Evolutionary conservation across 176 grass and related monocot genomes (phyloP).

Genomic region (Aegilops umbellulata): DNA sequence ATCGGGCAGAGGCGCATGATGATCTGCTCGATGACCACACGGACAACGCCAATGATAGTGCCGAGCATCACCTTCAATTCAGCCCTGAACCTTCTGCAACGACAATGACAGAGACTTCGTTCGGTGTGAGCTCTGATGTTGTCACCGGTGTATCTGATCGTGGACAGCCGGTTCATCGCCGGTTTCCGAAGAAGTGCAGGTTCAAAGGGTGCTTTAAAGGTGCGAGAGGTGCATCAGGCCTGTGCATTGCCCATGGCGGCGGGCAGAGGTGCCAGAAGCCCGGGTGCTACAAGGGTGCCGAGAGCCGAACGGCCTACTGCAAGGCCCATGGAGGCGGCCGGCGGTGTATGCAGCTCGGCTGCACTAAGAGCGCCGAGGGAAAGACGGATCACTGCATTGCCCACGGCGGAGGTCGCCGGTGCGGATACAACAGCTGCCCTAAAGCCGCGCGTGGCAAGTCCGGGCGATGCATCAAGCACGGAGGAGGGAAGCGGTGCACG

Average conservation of each 20-base stretch:
- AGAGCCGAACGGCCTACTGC: constrained; percentile 68
- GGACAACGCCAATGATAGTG: background rate
- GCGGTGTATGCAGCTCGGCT: constrained; percentile 63
- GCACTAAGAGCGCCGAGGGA: constrained; percentile 79
- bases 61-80: constrained; percentile 27
- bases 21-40: background rate
- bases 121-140: constrained; percentile 34
- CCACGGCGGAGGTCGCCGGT: constrained; percentile 68
- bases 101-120: constrained; percentile 44
- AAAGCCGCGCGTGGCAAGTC: constrained; percentile 77
- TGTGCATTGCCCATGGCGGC: constrained; percentile 77
- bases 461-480: constrained; percentile 75
- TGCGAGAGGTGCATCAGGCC: constrained; percentile 57
- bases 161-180: constrained; percentile 19
- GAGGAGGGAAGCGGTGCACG: constrained; percentile 69
- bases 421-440: constrained; percentile 41
- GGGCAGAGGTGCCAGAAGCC: constrained; percentile 74
- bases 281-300: constrained; percentile 74
- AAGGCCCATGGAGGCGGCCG: constrained; percentile 77
- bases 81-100: constrained; percentile 44
- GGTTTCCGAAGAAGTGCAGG: constrained; percentile 69
- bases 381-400: constrained; percentile 85
- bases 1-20: background rate
- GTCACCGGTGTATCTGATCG: constrained; percentile 12
- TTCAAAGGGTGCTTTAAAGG: constrained; percentile 75